Evolutionary conservation across 2,329 filamentous ascomycete genomes (phyloP).

Genomic region (Erysiphe pulchra): DNA sequence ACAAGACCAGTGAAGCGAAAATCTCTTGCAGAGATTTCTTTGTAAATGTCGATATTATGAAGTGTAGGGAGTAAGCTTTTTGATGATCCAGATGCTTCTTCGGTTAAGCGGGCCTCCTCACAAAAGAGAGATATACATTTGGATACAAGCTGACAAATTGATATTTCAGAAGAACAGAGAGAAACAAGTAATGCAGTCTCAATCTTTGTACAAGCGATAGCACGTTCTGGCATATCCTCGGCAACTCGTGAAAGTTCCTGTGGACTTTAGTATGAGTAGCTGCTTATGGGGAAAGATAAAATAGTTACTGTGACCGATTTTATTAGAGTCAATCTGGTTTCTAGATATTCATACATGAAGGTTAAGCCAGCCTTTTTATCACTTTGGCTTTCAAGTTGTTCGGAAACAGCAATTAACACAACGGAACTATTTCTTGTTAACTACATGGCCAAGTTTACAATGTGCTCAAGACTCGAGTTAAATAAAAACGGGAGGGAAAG

Average conservation of each 20-base stretch:
- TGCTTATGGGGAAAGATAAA: background rate
- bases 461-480: background rate
- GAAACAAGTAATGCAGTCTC: constrained; percentile 37
- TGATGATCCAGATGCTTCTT: constrained; percentile 22
- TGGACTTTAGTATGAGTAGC: background rate
- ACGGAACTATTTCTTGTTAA: constrained; percentile 7
- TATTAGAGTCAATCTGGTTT: constrained; percentile 26
- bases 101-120: constrained; percentile 31
- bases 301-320: constrained; percentile 12
- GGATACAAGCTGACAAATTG: constrained; percentile 37
- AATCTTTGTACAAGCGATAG: constrained; percentile 24
- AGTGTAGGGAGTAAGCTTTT: constrained; percentile 27
- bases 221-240: constrained; percentile 28
- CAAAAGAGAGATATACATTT: constrained; percentile 33
- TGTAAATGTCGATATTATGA: constrained; percentile 33
- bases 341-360: constrained; percentile 27
- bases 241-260: constrained; percentile 29
- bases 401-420: constrained; percentile 9
- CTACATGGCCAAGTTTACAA: background rate
- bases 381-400: constrained; percentile 8
- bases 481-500: background rate
- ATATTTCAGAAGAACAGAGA: constrained; percentile 38
- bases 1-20: constrained; percentile 44
- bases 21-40: constrained; percentile 33
- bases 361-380: constrained; percentile 9